Conservation (phyloP, 2,329 filamentous ascomycete genomes). For the Fusarium incarnatum region DNA sequence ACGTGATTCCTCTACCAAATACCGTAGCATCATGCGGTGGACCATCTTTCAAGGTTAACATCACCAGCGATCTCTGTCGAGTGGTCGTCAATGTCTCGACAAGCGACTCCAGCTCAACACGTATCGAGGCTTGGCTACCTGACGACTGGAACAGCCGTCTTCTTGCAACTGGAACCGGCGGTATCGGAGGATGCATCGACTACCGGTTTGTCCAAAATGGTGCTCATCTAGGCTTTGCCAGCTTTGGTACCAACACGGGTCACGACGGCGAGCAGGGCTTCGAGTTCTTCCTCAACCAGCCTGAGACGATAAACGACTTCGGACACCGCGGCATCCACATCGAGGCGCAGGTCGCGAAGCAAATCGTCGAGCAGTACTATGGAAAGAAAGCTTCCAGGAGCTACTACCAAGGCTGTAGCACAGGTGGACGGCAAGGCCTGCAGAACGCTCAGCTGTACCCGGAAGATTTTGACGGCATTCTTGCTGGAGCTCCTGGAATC, state of each 20-base stretch:
- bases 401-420: constrained; percentile 16
- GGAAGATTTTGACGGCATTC: constrained; percentile 9
- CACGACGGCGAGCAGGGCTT: constrained; percentile 9
- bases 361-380: constrained; percentile 11
- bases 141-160: constrained; percentile 14
- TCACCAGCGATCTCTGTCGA: constrained; percentile 1
- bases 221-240: constrained; percentile 1
- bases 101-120: constrained; percentile 1
- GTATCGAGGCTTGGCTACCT: constrained; percentile 5
- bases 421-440: constrained; percentile 3
- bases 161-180: constrained; percentile 8
- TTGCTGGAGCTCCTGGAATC: constrained; percentile 5
- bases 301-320: constrained; percentile 8
- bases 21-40: constrained; percentile 11
- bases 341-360: constrained; percentile 2
- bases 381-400: background rate
- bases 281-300: constrained; percentile 13
- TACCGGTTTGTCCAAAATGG: constrained; percentile 1
- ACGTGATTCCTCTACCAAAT: background rate
- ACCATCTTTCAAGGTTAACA: background rate
- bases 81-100: constrained; percentile 6
- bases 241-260: constrained; percentile 2
- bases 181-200: constrained; percentile 10
- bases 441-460: constrained; percentile 18
- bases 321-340: constrained; percentile 12